Percentiles rank a stretch among this genome's conserved stretches.
Conservation (phyloP, 176 grass and related monocot genomes). For the Hsuehochloa calcarea region DNA sequence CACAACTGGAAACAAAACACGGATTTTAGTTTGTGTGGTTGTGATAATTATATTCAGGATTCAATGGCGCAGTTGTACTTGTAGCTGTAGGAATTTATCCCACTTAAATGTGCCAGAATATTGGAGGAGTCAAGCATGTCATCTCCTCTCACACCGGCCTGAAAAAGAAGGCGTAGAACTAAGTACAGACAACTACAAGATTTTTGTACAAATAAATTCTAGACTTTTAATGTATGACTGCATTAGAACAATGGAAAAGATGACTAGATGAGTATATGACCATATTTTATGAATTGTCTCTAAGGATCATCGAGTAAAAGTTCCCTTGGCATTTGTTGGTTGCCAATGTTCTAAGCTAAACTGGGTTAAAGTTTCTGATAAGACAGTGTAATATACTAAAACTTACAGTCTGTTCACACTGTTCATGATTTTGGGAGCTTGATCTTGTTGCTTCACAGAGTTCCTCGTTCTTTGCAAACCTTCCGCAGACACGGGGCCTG, state of each 20-base stretch:
- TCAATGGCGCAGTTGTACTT: slow-evolving; percentile 60
- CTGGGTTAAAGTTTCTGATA: not conserved
- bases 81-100: slow-evolving; percentile 51
- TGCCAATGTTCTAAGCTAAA: slow-evolving; percentile 14
- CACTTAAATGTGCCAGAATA: slow-evolving; percentile 61
- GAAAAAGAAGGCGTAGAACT: slow-evolving; percentile 24
- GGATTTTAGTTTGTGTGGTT: slow-evolving; percentile 20
- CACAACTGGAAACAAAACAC: slow-evolving; percentile 28
- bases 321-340: not conserved
- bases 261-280: not conserved
- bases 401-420: slow-evolving; percentile 74
- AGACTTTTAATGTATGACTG: not conserved
- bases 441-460: slow-evolving; percentile 59
- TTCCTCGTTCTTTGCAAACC: slow-evolving; percentile 93
- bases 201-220: not conserved
- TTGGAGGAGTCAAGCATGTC: slow-evolving; percentile 58
- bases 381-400: slow-evolving; percentile 6
- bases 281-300: slow-evolving; percentile 16
- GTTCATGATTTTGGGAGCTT: slow-evolving; percentile 45
- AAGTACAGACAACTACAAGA: not conserved
- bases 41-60: slow-evolving; percentile 63
- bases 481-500: slow-evolving; percentile 78
- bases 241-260: slow-evolving; percentile 1
- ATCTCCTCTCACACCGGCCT: slow-evolving; percentile 68
- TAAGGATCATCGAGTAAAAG: not conserved